Conservation (phyloP, 371 early-diverging fungal genomes). For the Mucor ambiguus region DNA sequence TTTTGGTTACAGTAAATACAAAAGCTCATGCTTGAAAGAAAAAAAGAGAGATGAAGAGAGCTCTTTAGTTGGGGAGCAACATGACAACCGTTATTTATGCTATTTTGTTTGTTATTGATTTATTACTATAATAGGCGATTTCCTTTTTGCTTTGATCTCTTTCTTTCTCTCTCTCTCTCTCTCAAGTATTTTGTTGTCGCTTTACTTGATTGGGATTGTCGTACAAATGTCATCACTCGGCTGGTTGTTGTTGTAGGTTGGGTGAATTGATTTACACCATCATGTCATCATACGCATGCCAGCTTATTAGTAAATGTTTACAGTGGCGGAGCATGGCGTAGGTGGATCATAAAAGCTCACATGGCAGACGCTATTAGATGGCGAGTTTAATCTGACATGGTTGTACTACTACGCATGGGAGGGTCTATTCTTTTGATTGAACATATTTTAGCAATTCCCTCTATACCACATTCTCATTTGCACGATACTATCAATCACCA, state of each 20-base stretch:
- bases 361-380: background rate
- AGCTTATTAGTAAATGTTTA: background rate
- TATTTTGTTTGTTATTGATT: constrained; percentile 13
- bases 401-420: background rate
- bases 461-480: background rate
- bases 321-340: background rate
- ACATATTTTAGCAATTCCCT: background rate
- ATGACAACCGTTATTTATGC: background rate
- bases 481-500: too few relatives aligned
- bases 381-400: background rate
- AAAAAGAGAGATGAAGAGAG: background rate
- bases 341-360: background rate
- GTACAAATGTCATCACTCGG: constrained; percentile 7
- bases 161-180: background rate
- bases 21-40: constrained; percentile 19
- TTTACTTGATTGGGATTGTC: constrained; percentile 9
- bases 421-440: background rate
- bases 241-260: background rate
- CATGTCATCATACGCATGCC: background rate
- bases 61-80: too few relatives aligned
- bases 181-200: constrained; percentile 6
- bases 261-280: background rate
- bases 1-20: constrained; percentile 31
- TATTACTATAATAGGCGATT: constrained; percentile 12
- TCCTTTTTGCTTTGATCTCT: background rate